Percentiles rank a stretch among this genome's conserved stretches.
These are phyloP conservation scores for Linnemannia schmuckeri DNA, from an alignment of 192 early-diverging fungal genomes.

Conservation along the genomic window DNA sequence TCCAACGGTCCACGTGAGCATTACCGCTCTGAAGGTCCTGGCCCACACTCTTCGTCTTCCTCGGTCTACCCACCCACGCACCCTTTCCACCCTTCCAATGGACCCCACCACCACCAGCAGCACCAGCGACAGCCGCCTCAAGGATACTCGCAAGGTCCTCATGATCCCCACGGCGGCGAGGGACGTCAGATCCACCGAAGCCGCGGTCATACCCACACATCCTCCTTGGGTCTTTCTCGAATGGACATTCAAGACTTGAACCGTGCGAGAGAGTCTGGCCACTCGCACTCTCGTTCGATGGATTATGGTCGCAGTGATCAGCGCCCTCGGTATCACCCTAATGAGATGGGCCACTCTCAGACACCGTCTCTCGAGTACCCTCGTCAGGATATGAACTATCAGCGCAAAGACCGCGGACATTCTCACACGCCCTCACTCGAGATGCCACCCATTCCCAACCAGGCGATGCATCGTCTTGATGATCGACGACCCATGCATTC, in stretches of 20 bases:
- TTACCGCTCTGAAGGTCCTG: background rate
- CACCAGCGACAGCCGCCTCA: background rate
- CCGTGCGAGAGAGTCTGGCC: conserved; percentile 22
- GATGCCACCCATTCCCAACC: conserved; percentile 32
- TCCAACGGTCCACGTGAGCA: conserved; percentile 3
- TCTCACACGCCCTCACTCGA: conserved; percentile 28
- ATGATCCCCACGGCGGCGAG: conserved; percentile 18
- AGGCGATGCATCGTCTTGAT: conserved; percentile 27
- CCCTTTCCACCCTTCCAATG: conserved; percentile 15
- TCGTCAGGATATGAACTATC: conserved; percentile 5
- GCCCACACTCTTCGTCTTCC: conserved; percentile 7
- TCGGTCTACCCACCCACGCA: conserved; percentile 10
- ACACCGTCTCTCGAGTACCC: conserved; percentile 27
- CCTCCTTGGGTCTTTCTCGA: conserved; percentile 33
- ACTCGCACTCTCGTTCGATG: conserved; percentile 50
- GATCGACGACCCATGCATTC: conserved; percentile 12
- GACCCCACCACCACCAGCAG: conserved; percentile 24
- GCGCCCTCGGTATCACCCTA: conserved; percentile 19
- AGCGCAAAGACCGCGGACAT: conserved; percentile 25
- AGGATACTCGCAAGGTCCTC: conserved; percentile 10
- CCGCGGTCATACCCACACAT: conserved; percentile 46
- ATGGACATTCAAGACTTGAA: conserved; percentile 49
- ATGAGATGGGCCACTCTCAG: conserved; percentile 40
- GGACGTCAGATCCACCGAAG: conserved; percentile 24
- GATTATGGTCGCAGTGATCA: conserved; percentile 44